Base-by-base conservation (phyloP, 371 early-diverging fungal species). In the Rhizopus arrhizus region DNA sequence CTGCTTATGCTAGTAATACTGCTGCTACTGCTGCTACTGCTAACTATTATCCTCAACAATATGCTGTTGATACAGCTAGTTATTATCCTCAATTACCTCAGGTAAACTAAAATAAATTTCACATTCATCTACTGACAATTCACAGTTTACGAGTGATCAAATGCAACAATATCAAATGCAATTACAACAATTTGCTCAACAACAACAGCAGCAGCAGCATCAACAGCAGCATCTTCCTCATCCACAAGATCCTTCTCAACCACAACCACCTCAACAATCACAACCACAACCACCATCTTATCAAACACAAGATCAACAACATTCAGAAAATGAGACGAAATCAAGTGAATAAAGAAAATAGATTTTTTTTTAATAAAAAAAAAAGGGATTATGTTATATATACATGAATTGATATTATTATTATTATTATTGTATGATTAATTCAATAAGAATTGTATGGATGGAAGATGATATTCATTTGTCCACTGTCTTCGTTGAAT, bases 41-140 rank as follows among this genome's bases (percentile, higher is more conserved):
- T 13, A 41, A 51, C 28, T 73, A 73, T 38, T 63, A 63, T 43
- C 64, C 59, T 6, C 61, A 59, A 28, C 68, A 62, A 50, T 62
- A 70, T 62, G 46, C 64, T 56, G 38, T 70, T 53, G 53, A 62
- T 45, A 53, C 66, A 32, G 15, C 48, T 28, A 50, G 36, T 12
- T 66, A 66, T 38, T 66, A 66, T 42, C 33, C 62, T 29, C 55
- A 42, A 45, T 53, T 63, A 52, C 46, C 58, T 32, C 64, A 57
- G 45, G 61, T 54, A 61, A 48, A 31, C 0, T 3, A 11, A 12
- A 10, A n/a, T 15, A 1, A 6, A n/a, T 43, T 43, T 11, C 6
- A 43, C 5, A 6, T 11, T 48, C 8, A 3, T 10, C 12, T 28
- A 48, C 3, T 7, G 7, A 13, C 8, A 3, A 43, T 28, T 29